Evolutionary conservation across 495 filamentous ascomycete species (phyloP).

Genomic region (Penicillium salamii): DNA sequence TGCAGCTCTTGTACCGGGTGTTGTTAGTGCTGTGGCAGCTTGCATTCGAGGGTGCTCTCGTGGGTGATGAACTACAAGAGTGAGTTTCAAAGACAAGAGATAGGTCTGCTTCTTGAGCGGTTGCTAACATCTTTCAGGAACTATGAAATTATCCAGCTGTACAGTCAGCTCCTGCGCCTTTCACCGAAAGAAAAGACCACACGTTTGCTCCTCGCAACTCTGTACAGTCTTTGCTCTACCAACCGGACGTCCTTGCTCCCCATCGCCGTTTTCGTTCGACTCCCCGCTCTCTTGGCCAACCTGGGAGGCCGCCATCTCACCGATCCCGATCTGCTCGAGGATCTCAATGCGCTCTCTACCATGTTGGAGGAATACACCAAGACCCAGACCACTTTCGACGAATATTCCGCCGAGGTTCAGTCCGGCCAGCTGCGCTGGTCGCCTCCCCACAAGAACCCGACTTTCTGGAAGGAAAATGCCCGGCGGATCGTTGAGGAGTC

Average conservation of each 20-base stretch:
- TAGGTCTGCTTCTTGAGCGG: not conserved
- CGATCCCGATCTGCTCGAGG: conserved; percentile 85
- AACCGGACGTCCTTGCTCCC: conserved; percentile 80
- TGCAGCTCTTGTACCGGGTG: conserved; percentile 94
- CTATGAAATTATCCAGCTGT: conserved; percentile 87
- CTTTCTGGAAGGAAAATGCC: conserved; percentile 97
- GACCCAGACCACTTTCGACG: conserved; percentile 95
- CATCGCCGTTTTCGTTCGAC: conserved; percentile 73
- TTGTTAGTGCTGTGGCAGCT: conserved; percentile 93
- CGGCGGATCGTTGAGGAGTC: conserved; percentile 83
- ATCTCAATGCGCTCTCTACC: conserved; percentile 69
- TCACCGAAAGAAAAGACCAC: conserved; percentile 99
- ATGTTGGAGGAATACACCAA: conserved; percentile 91
- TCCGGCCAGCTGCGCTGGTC: conserved; percentile 92
- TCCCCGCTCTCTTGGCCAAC: conserved; percentile 78
- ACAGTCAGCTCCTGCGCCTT: conserved; percentile 81
- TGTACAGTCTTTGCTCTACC: conserved; percentile 74
- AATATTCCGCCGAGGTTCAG: conserved; percentile 87
- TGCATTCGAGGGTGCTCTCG: conserved; percentile 79
- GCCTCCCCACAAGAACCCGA: conserved; percentile 83
- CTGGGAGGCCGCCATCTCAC: conserved; percentile 78
- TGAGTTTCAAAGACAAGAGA: conserved; percentile 36
- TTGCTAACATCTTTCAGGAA: conserved; percentile 51
- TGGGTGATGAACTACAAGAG: conserved; percentile 87
- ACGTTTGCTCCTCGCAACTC: conserved; percentile 80